Evolutionary conservation across 1,139 yeast genomes (phyloP).

Genomic region (Meyerozyma carpophila): DNA sequence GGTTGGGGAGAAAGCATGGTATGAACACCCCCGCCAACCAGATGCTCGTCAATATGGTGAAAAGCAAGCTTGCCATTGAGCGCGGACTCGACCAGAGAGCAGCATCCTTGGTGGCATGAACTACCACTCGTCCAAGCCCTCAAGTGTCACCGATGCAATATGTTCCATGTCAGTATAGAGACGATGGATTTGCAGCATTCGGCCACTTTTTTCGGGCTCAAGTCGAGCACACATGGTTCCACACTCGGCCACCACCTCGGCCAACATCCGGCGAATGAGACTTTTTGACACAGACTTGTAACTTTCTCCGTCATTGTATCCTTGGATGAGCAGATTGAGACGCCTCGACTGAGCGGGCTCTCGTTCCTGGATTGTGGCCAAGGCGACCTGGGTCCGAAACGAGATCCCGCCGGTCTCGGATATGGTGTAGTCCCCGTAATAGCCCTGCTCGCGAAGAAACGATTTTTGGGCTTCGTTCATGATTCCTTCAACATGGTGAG

Average conservation of each 20-base stretch:
- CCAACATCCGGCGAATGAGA: slow-evolving; percentile 30
- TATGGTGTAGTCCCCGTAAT: slow-evolving; percentile 71
- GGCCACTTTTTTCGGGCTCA: slow-evolving; percentile 8
- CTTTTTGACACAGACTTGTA: slow-evolving; percentile 26
- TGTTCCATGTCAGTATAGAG: slow-evolving; percentile 9
- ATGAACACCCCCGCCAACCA: slow-evolving; percentile 43
- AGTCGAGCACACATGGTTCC: slow-evolving; percentile 12
- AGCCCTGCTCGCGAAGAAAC: slow-evolving; percentile 49
- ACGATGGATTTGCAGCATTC: slow-evolving; percentile 7
- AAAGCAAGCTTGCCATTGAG: slow-evolving; percentile 33
- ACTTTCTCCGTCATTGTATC: slow-evolving; percentile 35
- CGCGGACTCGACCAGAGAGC: slow-evolving; percentile 22
- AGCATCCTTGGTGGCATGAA: slow-evolving; percentile 8
- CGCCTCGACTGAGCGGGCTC: slow-evolving; percentile 27
- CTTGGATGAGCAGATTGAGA: slow-evolving; percentile 21
- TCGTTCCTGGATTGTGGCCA: slow-evolving; percentile 54
- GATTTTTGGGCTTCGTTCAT: slow-evolving; percentile 34
- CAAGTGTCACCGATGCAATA: slow-evolving; percentile 3
- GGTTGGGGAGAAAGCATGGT: slow-evolving; percentile 41
- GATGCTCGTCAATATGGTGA: slow-evolving; percentile 43
- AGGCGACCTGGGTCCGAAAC: slow-evolving; percentile 70
- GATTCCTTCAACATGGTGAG: slow-evolving; percentile 31
- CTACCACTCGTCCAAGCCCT: slow-evolving; percentile 1
- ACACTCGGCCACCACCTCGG: slow-evolving; percentile 18
- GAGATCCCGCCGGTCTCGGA: slow-evolving; percentile 48